Conservation (phyloP, 176 grass and related monocot genomes). For the sorghum (Sorghum bicolor) region DNA sequence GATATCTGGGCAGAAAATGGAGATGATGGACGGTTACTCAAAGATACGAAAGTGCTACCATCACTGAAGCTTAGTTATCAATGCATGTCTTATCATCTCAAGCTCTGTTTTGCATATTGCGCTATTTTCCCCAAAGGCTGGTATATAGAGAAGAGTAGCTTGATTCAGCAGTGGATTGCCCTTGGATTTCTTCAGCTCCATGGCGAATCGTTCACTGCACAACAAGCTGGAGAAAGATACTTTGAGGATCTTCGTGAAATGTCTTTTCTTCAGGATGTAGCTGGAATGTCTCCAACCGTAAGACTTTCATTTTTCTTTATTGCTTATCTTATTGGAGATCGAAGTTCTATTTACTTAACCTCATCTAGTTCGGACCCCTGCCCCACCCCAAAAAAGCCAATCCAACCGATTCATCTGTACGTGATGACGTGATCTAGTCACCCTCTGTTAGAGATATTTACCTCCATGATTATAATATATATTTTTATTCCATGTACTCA, state of each 20-base stretch:
- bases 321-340: too few relatives aligned
- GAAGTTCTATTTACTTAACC: too few relatives aligned
- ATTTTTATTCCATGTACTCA: too few relatives aligned
- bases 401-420: too few relatives aligned
- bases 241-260: neutral
- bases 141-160: neutral
- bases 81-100: neutral
- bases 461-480: too few relatives aligned
- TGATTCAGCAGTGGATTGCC: slow-evolving; percentile 6
- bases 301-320: neutral
- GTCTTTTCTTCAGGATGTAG: neutral
- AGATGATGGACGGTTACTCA: neutral
- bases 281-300: neutral
- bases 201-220: neutral
- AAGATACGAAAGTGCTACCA: neutral
- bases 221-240: neutral
- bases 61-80: neutral
- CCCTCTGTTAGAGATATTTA: too few relatives aligned
- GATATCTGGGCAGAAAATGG: neutral
- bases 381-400: too few relatives aligned
- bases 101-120: neutral
- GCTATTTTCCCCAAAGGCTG: neutral
- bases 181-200: neutral
- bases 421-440: too few relatives aligned
- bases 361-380: too few relatives aligned